Base-by-base conservation (phyloP, 2,329 filamentous ascomycete species). In the Talaromyces sp. region DNA sequence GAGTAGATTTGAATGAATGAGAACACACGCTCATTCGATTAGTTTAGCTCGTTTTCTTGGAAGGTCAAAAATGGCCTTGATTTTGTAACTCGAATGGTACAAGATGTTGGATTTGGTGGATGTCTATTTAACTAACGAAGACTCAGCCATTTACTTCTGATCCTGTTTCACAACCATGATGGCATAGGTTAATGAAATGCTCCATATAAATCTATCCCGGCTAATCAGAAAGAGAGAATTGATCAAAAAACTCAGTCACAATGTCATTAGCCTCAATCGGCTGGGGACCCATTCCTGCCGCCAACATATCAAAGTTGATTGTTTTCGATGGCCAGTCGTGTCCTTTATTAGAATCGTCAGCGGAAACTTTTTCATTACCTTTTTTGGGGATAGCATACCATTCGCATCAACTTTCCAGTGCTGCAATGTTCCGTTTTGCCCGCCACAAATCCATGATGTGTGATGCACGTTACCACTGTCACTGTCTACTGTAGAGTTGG, bases 241-340 rank as follows among this genome's bases (percentile, higher is more conserved):
- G 69, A 62, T 79, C 76, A 67, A 83, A 83, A 68, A 83, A 83
- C 3, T 76, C 72, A 69, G 80, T 78, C 19, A 83, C 76, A 41
- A 83, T 75, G 35, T 75, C 73, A 58, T 77, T 82, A 1, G 79
- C 81, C 48, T 80, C 70, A 27, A 83, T 78, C 41, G 79, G 75
- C 5, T 79, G 78, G 1, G 80, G 80, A 0, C 72, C 72, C 64
- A 81, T 75, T 0, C 73, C 75, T 2, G 76, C 76, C 0, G 77
- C 74, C 11, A 78, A 67, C 68, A 82, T 79, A 4, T 79, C 80
- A 63, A 82, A 76, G 68, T 82, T 83, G 61, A 75, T 74, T 54
- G 79, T 76, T 4, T 77, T 81, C 35, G 79, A 81, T 7, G 81
- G 76, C 81, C 82, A 83, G 62, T 75, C 77, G 65, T 83, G 81